phyloP scores from a whole-genome alignment of 2,329 filamentous ascomycete species.

The Xylariaceae sp. region DNA sequence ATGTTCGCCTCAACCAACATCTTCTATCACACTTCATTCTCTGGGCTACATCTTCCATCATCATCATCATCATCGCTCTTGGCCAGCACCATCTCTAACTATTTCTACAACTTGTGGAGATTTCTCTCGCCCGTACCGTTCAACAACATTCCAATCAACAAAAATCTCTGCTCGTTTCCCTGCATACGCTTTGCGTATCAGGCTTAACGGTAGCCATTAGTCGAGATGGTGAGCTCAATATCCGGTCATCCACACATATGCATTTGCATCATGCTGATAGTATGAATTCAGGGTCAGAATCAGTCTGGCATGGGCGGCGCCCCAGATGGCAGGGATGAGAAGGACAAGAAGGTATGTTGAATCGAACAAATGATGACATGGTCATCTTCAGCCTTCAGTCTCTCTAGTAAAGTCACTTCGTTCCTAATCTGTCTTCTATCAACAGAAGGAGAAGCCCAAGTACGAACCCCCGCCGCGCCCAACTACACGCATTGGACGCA shows the following conservation, averaged over 20 bases:
- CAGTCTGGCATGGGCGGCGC: slow-evolving; percentile 84
- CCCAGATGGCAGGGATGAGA: slow-evolving; percentile 78
- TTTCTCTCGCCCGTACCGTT: neutral
- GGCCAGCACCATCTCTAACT: neutral
- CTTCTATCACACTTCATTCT: neutral
- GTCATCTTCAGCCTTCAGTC: neutral
- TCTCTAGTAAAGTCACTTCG: neutral
- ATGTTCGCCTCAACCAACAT: slow-evolving; percentile 7
- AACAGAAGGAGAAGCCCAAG: slow-evolving; percentile 98
- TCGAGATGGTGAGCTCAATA: slow-evolving; percentile 33
- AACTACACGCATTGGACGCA: slow-evolving; percentile 93
- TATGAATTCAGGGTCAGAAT: slow-evolving; percentile 68
- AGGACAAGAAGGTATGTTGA: slow-evolving; percentile 84
- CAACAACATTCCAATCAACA: neutral
- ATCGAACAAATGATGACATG: neutral
- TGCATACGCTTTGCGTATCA: slow-evolving; percentile 6
- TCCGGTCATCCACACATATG: neutral
- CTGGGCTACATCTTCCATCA: slow-evolving; percentile 1
- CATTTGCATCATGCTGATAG: slow-evolving; percentile 11
- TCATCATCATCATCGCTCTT: slow-evolving; percentile 6
- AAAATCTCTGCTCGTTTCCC: neutral
- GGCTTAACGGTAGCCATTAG: slow-evolving; percentile 15
- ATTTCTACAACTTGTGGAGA: neutral
- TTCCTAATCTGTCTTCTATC: slow-evolving; percentile 4
- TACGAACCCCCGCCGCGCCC: slow-evolving; percentile 98